Percentiles rank a stretch among this genome's conserved stretches.
Conservation (phyloP, 2,329 filamentous ascomycete species). For the Biscogniauxia marginata region DNA sequence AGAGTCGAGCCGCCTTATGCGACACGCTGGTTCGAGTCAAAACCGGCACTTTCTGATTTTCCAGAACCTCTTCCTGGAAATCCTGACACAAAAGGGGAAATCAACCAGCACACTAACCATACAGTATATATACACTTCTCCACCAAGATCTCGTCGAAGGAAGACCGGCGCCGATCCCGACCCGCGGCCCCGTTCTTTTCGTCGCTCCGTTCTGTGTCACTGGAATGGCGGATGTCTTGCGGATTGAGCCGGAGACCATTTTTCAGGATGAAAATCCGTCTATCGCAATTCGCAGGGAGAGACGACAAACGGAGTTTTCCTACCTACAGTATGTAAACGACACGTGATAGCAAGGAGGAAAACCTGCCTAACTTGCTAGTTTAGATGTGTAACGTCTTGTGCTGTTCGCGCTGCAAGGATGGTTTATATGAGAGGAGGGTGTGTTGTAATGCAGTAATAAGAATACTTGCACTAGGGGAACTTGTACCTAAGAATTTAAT, state of each 20-base stretch:
- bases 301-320: not conserved
- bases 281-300: not conserved
- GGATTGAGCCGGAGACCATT: not conserved
- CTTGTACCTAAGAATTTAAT: too few species aligned
- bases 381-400: not conserved
- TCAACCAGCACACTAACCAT: not conserved
- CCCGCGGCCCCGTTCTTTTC: not conserved
- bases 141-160: not conserved
- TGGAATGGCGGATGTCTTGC: not conserved
- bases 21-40: not conserved
- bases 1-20: not conserved
- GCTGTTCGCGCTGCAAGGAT: not conserved
- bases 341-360: not conserved
- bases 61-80: not conserved
- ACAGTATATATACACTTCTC: not conserved
- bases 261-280: not conserved
- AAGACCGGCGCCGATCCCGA: not conserved
- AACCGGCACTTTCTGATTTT: too few species aligned
- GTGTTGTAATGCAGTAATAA: not conserved
- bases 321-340: not conserved
- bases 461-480: too few species aligned
- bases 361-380: not conserved
- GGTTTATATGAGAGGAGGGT: not conserved
- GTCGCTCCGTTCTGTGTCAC: not conserved
- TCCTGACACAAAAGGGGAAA: not conserved